Conservation (phyloP, 164 flowering plant species). For the Annona cherimola region DNA sequence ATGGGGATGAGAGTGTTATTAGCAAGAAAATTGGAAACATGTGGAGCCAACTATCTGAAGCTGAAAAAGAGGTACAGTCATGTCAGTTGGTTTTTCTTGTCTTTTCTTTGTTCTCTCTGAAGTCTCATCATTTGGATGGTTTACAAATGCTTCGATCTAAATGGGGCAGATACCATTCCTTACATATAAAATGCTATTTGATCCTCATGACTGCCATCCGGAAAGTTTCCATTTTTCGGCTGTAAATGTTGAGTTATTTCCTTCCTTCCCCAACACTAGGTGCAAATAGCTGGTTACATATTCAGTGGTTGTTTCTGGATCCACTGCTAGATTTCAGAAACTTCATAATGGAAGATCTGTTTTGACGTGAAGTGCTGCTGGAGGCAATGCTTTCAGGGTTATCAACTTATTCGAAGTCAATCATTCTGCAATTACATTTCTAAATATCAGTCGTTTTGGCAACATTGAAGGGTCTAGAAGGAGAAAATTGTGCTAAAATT, state of each 20-base stretch:
- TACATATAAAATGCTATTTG: background rate
- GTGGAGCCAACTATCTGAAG: constrained; percentile 57
- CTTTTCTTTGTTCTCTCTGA: too few species aligned
- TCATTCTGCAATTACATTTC: background rate
- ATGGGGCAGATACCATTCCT: too few species aligned
- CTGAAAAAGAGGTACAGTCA: constrained; percentile 52
- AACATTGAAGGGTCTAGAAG: background rate
- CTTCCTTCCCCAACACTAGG: background rate
- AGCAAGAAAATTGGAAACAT: constrained; percentile 47
- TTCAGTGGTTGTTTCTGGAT: background rate
- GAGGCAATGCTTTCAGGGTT: background rate
- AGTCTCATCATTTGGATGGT: background rate
- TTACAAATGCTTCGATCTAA: too few species aligned
- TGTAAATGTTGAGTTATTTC: background rate
- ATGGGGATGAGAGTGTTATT: constrained; percentile 49
- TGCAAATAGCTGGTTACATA: background rate
- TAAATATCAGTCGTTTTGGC: background rate
- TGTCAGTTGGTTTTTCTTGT: background rate
- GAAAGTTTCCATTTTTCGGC: background rate
- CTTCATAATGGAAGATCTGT: background rate
- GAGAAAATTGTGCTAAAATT: background rate
- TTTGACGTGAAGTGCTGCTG: background rate
- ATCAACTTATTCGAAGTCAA: background rate
- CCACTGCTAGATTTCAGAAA: too few species aligned
- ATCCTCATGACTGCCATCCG: background rate